These are phyloP conservation scores for Russula foetens DNA, from an alignment of 768 basidiomycete genomes.

Conservation along the genomic window DNA sequence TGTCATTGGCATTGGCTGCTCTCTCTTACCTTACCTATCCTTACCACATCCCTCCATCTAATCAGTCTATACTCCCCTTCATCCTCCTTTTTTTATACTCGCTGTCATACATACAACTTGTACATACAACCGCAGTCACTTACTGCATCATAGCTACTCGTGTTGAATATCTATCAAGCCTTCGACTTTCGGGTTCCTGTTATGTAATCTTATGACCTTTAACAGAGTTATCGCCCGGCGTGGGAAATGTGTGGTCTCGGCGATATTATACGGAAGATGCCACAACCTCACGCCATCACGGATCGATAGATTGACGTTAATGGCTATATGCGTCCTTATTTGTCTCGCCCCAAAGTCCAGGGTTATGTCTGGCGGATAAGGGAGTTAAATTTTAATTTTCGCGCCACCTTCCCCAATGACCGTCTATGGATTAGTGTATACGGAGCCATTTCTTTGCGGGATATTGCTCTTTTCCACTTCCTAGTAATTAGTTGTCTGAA, in stretches of 20 bases:
- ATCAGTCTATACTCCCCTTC: background rate
- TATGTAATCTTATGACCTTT: slow-evolving; percentile 1
- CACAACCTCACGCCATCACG: background rate
- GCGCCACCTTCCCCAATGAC: background rate
- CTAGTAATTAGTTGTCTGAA: background rate
- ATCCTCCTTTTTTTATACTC: background rate
- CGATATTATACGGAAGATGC: background rate
- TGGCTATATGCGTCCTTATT: background rate
- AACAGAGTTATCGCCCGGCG: background rate
- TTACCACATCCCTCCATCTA: background rate
- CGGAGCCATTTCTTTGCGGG: background rate
- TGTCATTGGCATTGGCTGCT: background rate
- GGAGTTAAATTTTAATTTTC: background rate
- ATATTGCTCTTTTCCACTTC: background rate
- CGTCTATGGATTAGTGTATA: background rate
- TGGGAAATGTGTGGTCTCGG: background rate
- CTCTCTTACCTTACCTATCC: background rate
- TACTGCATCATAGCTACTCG: background rate
- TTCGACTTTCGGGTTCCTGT: slow-evolving; percentile 1
- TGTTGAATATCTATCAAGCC: slow-evolving; percentile 2
- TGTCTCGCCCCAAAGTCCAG: background rate
- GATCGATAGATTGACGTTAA: background rate
- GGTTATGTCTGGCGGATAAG: background rate
- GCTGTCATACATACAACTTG: slow-evolving; percentile 2
- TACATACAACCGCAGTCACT: background rate